A percentile compares a stretch with the other conserved stretches of the same genome.
Evolutionary conservation across 495 filamentous ascomycete genomes (phyloP).

Genomic region (Apodospora peruviana): DNA sequence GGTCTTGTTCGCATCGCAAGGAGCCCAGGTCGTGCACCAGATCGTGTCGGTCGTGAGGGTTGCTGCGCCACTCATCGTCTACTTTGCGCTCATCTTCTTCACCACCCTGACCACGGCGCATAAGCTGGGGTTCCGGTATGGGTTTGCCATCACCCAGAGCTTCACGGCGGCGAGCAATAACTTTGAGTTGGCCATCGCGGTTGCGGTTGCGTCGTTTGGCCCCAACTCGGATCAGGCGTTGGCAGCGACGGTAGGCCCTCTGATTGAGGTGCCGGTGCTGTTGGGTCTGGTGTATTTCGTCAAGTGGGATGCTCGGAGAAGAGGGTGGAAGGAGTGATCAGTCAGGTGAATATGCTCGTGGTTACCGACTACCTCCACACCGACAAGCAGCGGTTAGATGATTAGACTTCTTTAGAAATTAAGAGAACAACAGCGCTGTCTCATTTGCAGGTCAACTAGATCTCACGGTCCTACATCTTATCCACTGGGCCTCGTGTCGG

Average conservation of each 20-base stretch:
- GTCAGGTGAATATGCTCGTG: no score
- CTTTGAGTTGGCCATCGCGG: conserved; percentile 90
- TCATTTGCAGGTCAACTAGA: no score
- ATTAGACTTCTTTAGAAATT: no score
- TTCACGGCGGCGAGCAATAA: conserved; percentile 96
- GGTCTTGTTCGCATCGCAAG: conserved; percentile 80
- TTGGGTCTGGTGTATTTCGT: conserved; percentile 76
- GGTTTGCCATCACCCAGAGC: conserved; percentile 69
- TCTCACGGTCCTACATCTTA: no score
- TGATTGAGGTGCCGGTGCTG: conserved; percentile 88
- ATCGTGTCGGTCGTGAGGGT: conserved; percentile 79
- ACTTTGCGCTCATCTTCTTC: conserved; percentile 72
- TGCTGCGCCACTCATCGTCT: conserved; percentile 72
- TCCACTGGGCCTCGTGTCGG: no score
- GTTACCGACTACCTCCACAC: no score
- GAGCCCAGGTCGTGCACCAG: conserved; percentile 71
- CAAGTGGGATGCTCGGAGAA: conserved; percentile 32
- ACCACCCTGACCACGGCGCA: conserved; percentile 54
- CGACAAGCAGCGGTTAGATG: no score
- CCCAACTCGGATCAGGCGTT: conserved; percentile 76
- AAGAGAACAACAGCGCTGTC: no score
- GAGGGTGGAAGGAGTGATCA: conserved; percentile 1
- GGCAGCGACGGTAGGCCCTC: conserved; percentile 82
- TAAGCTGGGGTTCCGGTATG: conserved; percentile 67
- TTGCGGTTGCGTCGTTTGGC: conserved; percentile 81